These are phyloP conservation scores for Rhodotorula toruloides DNA, from an alignment of 768 basidiomycete species.

Conservation along the genomic window DNA sequence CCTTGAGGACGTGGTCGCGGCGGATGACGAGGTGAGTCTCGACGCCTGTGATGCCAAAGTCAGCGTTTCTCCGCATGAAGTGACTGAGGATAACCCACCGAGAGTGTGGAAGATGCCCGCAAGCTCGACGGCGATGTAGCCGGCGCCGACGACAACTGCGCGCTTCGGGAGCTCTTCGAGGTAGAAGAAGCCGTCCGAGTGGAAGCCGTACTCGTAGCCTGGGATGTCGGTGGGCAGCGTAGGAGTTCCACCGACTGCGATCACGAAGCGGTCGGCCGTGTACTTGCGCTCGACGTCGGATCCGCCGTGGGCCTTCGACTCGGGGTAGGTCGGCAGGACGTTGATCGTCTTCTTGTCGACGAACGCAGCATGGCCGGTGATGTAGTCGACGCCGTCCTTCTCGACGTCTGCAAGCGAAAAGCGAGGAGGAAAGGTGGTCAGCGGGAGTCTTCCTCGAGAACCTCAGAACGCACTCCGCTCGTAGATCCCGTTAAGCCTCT, in stretches of 20 bases:
- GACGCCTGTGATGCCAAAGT: conserved; percentile 50
- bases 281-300: conserved; percentile 68
- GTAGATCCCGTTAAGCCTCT: conserved; percentile 81
- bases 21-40: conserved; percentile 92
- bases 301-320: conserved; percentile 36
- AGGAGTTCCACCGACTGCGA: conserved; percentile 83
- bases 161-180: conserved; percentile 84
- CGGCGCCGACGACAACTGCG: conserved; percentile 90
- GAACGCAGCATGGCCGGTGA: conserved; percentile 71
- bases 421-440: too few species aligned
- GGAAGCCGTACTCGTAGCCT: conserved; percentile 73
- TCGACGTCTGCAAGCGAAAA: conserved; percentile 59
- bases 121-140: conserved; percentile 96
- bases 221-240: conserved; percentile 73
- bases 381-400: conserved; percentile 80
- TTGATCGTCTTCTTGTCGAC: conserved; percentile 64
- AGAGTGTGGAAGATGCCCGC: conserved; percentile 88
- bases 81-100: conserved; percentile 43
- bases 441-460: too few species aligned
- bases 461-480: conserved; percentile 57
- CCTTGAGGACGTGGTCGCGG: conserved; percentile 78
- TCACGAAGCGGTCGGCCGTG: conserved; percentile 67
- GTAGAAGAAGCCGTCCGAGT: conserved; percentile 94
- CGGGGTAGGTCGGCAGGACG: conserved; percentile 53
- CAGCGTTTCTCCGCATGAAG: not conserved